Evolutionary conservation across 2,329 filamentous ascomycete genomes (phyloP).

Genomic region (Sclerotinia spermophila): DNA sequence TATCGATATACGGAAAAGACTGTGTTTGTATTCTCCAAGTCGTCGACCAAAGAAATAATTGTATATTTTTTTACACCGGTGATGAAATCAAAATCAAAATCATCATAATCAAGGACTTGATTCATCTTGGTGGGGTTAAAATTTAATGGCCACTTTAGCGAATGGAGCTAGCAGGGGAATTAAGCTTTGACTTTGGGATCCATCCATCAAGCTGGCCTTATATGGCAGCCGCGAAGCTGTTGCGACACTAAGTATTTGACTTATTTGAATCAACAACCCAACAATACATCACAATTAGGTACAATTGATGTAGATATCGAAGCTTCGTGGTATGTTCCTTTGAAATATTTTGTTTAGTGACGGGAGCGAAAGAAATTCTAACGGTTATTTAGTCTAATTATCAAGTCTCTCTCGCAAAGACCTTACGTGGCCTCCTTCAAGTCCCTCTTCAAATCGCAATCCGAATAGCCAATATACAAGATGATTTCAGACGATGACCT

Average conservation of each 20-base stretch:
- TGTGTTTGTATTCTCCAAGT: conserved; percentile 22
- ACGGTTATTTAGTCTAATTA: conserved; percentile 21
- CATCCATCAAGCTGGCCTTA: conserved; percentile 38
- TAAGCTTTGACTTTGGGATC: conserved; percentile 17
- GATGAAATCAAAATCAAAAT: conserved; percentile 6
- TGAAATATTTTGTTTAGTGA: too few species aligned
- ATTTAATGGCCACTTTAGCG: conserved; percentile 31
- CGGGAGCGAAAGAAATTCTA: not conserved
- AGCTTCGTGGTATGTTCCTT: conserved; percentile 1
- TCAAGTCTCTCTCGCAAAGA: conserved; percentile 9
- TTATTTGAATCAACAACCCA: not conserved
- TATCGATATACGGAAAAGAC: conserved; percentile 33
- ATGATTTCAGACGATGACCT: conserved; percentile 96
- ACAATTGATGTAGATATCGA: conserved; percentile 20
- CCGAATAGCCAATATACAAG: conserved; percentile 39
- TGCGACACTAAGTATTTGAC: conserved; percentile 16
- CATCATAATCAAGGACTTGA: conserved; percentile 22
- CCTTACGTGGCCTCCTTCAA: conserved; percentile 24
- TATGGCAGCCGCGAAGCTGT: conserved; percentile 8
- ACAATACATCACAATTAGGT: not conserved
- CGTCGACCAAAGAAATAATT: not conserved
- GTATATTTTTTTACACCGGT: conserved; percentile 8
- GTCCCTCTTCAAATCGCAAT: not conserved
- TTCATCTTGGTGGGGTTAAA: conserved; percentile 29
- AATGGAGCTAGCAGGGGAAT: conserved; percentile 19